phyloP scores from a whole-genome alignment of 768 basidiomycete genomes.

The Russula virescens region DNA sequence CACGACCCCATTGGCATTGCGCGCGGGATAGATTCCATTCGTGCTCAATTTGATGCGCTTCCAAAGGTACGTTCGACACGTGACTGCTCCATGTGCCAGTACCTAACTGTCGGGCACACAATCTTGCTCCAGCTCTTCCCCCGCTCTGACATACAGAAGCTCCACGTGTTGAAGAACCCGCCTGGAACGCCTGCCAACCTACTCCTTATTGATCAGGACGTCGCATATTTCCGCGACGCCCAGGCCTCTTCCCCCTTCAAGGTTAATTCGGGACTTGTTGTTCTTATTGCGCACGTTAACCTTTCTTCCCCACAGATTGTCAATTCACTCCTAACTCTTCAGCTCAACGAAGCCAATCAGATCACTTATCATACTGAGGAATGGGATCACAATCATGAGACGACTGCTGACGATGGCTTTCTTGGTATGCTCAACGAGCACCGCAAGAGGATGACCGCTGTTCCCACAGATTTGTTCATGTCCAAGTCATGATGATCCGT shows the following conservation, averaged over 20 bases:
- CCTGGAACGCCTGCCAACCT: constrained; percentile 33
- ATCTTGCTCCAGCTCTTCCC: constrained; percentile 35
- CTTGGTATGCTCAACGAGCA: constrained; percentile 41
- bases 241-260: constrained; percentile 39
- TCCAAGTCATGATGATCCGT: constrained; percentile 26
- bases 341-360: constrained; percentile 35
- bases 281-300: background rate
- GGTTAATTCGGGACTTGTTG: constrained; percentile 22
- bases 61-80: constrained; percentile 33
- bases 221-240: constrained; percentile 39
- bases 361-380: constrained; percentile 39
- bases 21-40: constrained; percentile 36
- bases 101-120: background rate
- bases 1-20: constrained; percentile 42
- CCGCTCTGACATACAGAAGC: constrained; percentile 38
- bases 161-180: constrained; percentile 40
- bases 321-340: constrained; percentile 40
- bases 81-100: background rate
- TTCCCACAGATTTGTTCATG: constrained; percentile 33
- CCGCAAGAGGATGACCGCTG: constrained; percentile 39
- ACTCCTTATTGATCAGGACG: constrained; percentile 44
- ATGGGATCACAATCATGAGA: constrained; percentile 39
- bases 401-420: constrained; percentile 38
- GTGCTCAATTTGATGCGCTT: constrained; percentile 41
- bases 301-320: constrained; percentile 27